Base-by-base conservation (phyloP, 768 basidiomycete genomes). In the Solioccasus polychromus region DNA sequence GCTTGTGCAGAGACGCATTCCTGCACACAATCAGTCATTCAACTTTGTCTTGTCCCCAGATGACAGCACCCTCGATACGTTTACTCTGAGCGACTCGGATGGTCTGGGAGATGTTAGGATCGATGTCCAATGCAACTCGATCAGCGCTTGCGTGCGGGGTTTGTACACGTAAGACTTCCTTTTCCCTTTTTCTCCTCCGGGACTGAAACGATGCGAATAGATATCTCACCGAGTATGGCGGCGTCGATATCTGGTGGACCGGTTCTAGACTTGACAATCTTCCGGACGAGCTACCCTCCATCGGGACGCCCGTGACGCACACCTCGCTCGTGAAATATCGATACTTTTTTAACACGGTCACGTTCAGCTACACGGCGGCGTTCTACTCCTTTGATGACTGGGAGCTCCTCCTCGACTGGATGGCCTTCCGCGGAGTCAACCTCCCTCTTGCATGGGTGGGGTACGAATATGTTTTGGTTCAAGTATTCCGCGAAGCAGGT, bases 211-310 rank as follows among this genome's bases (percentile, higher is more conserved):
- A n/a, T n/a, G n/a, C n/a, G n/a, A n/a, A n/a, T 29, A 70, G 68
- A 2, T 72, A 72, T 44, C 57, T 68, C 26, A 70, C 68, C 2
- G 61, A 67, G 20, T 57, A 61, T 36, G 68, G 61, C 3, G 60
- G 64, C 2, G 66, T 71, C 5, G 71, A 72, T 36, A 72, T 72
- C 35, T 72, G 68, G 66, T 72, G 70, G 71, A 71, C 71, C 2
- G 68, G 71, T 8, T 72, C 71, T 2, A 65, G 70, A 24, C 63
- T 72, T 19, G 45, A 60, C 17, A 38, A 60, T 24, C 60, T 72
- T 5, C 60, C 69, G 3, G 0, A 45, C 1, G 35, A 44, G 14
- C 51, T 73, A 5, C 71, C 71, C 0, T 23, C 50, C 15, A 43
- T 72, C 11, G 64, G 66, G 7, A 42, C 50, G 4, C 58, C 64